Percentiles rank a stretch among this genome's conserved stretches.
These are phyloP conservation scores for Alternaria brassicae DNA, from an alignment of 2,329 filamentous ascomycete species.

Conservation along the genomic window DNA sequence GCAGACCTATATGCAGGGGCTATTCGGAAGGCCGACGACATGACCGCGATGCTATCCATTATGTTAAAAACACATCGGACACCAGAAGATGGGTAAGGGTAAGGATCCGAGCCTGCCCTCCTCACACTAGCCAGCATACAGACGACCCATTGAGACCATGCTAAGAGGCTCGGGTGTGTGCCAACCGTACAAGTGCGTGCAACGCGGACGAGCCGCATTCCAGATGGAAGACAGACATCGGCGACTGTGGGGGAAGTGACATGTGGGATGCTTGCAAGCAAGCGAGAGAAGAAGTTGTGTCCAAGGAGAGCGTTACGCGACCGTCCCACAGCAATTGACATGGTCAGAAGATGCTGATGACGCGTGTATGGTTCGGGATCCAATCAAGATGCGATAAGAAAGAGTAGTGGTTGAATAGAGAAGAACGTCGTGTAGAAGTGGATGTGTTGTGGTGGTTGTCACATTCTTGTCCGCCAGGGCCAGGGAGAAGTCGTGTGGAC, in stretches of 20 bases:
- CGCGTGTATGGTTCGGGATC: slow-evolving; percentile 21
- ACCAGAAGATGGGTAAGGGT: slow-evolving; percentile 91
- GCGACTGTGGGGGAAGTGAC: slow-evolving; percentile 81
- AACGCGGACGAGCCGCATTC: slow-evolving; percentile 61
- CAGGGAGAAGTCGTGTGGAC: slow-evolving; percentile 26
- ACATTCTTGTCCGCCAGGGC: background rate
- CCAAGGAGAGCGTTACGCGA: slow-evolving; percentile 30
- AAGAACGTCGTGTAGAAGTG: slow-evolving; percentile 22
- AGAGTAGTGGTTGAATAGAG: slow-evolving; percentile 3
- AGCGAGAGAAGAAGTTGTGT: slow-evolving; percentile 45
- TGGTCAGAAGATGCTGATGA: slow-evolving; percentile 36
- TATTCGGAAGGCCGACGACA: slow-evolving; percentile 75
- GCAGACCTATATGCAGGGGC: slow-evolving; percentile 37
- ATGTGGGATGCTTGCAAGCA: slow-evolving; percentile 60
- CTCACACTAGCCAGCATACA: slow-evolving; percentile 49
- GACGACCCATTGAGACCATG: slow-evolving; percentile 61
- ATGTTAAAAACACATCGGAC: slow-evolving; percentile 58
- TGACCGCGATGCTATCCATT: slow-evolving; percentile 52
- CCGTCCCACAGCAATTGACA: slow-evolving; percentile 34
- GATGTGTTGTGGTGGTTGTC: slow-evolving; percentile 26
- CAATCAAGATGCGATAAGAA: slow-evolving; percentile 11
- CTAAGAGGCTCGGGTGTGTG: slow-evolving; percentile 68
- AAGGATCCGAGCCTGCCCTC: slow-evolving; percentile 86
- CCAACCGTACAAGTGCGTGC: slow-evolving; percentile 48
- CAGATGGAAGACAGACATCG: slow-evolving; percentile 71